Evolutionary conservation across 1,139 yeast species (phyloP), one percentile per base, ranked within the genome.

Genomic region (Nadsonia starkeyi-henricii): DNA sequence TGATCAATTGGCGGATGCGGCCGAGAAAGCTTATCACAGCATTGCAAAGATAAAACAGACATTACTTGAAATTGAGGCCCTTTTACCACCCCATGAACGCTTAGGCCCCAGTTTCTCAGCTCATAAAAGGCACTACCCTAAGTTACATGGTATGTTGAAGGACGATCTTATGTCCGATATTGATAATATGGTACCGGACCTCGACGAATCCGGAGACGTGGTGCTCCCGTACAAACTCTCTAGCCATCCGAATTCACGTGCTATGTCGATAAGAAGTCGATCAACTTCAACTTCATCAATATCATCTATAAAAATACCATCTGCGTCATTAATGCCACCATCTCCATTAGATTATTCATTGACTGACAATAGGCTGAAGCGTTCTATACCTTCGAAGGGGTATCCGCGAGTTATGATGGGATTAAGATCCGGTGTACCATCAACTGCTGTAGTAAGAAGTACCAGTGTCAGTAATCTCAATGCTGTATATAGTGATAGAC

Each of bases 121-220:
- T 2, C 57, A 57, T 45, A 52, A 51, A 28, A 46, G 45, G 2
- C 60, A 57, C 50, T 62, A 58, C 46, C 63, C 64, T 1, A 48
- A 47, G 12, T 44, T 62, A 23, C 55, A 55, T 43, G 48, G 41
- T 20, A 20, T 55, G 13, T 44, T 57, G 51, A 50, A 48, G 21
- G 45, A 17, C 19, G 19, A 42, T 5, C 17, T 8, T 15, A 33
- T 33, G 9, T 13, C 17, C 5, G 17, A n/a, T 13, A 3, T 4
- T 15, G 5, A 33, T 33, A 33, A 33, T 15, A 15, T 15, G 4
- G 17, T 4, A 13, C 39, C 5, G 17, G 17, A 33, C 12, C 9
- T 23, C 28, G 17, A 33, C 3, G 15, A 33, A 13, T 33, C 39
- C 15, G 39, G 17, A 15, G 17, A n/a, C 39, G 5, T n/a, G 9